Evolutionary conservation across 2,329 filamentous ascomycete species (phyloP).

Genomic region (Sporothrix brunneoviolacea): DNA sequence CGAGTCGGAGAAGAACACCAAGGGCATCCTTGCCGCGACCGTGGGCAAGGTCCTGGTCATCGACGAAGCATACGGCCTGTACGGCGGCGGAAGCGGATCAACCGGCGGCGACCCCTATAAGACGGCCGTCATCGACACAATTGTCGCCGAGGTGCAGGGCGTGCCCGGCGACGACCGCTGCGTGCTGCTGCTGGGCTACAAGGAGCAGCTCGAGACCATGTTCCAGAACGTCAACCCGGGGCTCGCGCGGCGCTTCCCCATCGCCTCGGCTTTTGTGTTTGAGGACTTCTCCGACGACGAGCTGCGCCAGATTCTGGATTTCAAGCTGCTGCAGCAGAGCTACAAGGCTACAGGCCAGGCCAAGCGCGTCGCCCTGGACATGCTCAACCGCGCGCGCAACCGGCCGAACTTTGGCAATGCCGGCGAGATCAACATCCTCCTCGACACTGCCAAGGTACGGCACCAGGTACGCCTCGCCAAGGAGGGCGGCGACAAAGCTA

Average conservation of each 20-base stretch:
- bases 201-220: slow-evolving; percentile 63
- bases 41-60: slow-evolving; percentile 72
- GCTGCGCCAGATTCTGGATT: slow-evolving; percentile 50
- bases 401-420: slow-evolving; percentile 65
- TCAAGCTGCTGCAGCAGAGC: slow-evolving; percentile 54
- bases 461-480: slow-evolving; percentile 26
- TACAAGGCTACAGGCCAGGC: slow-evolving; percentile 47
- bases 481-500: slow-evolving; percentile 12
- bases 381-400: slow-evolving; percentile 56
- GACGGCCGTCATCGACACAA: slow-evolving; percentile 62
- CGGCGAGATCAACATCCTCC: slow-evolving; percentile 65
- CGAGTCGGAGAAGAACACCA: slow-evolving; percentile 63
- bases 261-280: slow-evolving; percentile 59
- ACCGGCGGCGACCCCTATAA: slow-evolving; percentile 41
- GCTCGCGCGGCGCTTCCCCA: slow-evolving; percentile 57
- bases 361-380: slow-evolving; percentile 48
- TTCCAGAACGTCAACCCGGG: slow-evolving; percentile 69
- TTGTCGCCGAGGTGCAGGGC: slow-evolving; percentile 67
- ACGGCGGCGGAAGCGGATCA: slow-evolving; percentile 31
- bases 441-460: slow-evolving; percentile 47
- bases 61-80: slow-evolving; percentile 70
- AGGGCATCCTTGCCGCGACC: slow-evolving; percentile 59
- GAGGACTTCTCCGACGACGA: slow-evolving; percentile 59
- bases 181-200: slow-evolving; percentile 65
- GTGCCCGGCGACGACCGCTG: slow-evolving; percentile 65